phyloP scores from a whole-genome alignment of 805 yeast genomes.

The Candida odintsovae region DNA sequence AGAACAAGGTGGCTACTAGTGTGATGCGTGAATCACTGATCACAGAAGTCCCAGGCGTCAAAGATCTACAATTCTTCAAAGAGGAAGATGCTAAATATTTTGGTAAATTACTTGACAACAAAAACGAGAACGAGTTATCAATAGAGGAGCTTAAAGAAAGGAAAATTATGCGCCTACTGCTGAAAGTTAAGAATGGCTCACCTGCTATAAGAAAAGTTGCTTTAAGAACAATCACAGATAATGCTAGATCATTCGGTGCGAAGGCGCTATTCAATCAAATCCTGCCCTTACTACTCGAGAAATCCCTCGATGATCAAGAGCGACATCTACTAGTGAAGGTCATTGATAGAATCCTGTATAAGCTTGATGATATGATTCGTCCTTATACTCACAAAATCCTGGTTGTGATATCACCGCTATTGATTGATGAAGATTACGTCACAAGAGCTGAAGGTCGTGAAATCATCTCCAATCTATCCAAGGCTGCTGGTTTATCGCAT shows the following conservation, averaged over 20 bases:
- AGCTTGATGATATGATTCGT: conserved; percentile 55
- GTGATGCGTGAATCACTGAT: conserved; percentile 34
- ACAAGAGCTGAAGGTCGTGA: conserved; percentile 77
- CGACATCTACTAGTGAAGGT: conserved; percentile 77
- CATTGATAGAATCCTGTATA: conserved; percentile 60
- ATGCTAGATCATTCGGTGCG: conserved; percentile 64
- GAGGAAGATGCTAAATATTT: conserved; percentile 70
- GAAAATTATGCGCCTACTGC: conserved; percentile 54
- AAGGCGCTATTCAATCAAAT: conserved; percentile 59
- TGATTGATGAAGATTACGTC: conserved; percentile 74
- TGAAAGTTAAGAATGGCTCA: conserved; percentile 75
- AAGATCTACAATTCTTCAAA: conserved; percentile 62
- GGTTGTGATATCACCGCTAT: conserved; percentile 69
- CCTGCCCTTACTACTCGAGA: conserved; percentile 73
- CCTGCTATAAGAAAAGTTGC: conserved; percentile 64
- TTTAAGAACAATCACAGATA: conserved; percentile 57
- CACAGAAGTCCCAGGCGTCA: conserved; percentile 56
- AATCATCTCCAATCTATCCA: conserved; percentile 65
- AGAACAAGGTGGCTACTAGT: conserved; percentile 24
- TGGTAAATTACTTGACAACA: conserved; percentile 44
- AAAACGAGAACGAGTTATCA: conserved; percentile 30
- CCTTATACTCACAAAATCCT: conserved; percentile 73
- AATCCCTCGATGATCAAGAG: conserved; percentile 71
- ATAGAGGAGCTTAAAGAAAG: conserved; percentile 53
- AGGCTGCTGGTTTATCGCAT: conserved; percentile 75